These are phyloP conservation scores for Sporisorium graminicola DNA, from an alignment of 1,284 basidiomycete species.

Conservation along the genomic window DNA sequence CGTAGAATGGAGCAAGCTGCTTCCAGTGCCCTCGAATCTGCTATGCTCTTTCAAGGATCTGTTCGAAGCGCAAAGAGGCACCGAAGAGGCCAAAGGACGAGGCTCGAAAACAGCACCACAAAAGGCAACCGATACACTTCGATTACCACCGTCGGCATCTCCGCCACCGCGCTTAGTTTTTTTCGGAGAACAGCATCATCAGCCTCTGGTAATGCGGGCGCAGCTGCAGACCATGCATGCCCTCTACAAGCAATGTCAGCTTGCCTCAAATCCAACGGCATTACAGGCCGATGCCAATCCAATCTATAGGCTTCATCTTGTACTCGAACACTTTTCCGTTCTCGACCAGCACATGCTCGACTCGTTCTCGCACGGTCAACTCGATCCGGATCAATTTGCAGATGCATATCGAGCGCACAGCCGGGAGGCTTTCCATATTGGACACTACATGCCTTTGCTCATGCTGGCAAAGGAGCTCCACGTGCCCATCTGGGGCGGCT, in stretches of 20 bases:
- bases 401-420: slow-evolving; percentile 32
- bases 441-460: slow-evolving; percentile 57
- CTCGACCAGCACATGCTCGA: slow-evolving; percentile 54
- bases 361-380: slow-evolving; percentile 23
- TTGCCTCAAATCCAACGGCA: neutral
- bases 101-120: neutral
- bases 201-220: slow-evolving; percentile 53
- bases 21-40: slow-evolving; percentile 33
- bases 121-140: neutral
- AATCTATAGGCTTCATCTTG: slow-evolving; percentile 45
- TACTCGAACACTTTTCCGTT: slow-evolving; percentile 60
- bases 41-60: slow-evolving; percentile 34
- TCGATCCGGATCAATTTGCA: slow-evolving; percentile 29
- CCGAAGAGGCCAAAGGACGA: no score
- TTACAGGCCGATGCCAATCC: neutral
- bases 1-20: slow-evolving; percentile 42
- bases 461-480: slow-evolving; percentile 54
- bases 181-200: slow-evolving; percentile 64
- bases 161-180: slow-evolving; percentile 50
- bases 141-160: neutral
- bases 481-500: slow-evolving; percentile 60
- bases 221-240: slow-evolving; percentile 53
- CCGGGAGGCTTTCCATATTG: slow-evolving; percentile 51
- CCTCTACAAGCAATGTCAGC: slow-evolving; percentile 33
- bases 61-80: neutral